Evolutionary conservation across 1,139 yeast species (phyloP).

Genomic region (Yamadazyma oceani): DNA sequence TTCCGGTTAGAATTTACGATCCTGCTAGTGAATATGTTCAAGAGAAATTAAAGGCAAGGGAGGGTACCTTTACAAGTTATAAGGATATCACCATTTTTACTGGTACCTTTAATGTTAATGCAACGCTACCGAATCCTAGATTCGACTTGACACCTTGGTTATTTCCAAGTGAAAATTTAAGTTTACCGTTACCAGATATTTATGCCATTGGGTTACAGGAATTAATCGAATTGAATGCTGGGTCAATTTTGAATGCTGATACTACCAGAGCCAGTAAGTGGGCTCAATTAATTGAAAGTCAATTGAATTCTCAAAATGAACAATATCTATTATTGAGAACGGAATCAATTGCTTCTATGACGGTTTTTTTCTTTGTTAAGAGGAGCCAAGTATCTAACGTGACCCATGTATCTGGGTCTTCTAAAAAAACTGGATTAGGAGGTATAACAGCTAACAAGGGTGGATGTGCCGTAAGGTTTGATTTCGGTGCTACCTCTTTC

Average conservation of each 20-base stretch:
- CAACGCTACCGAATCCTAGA: conserved; percentile 49
- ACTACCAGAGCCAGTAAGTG: conserved; percentile 61
- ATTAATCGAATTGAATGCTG: conserved; percentile 85
- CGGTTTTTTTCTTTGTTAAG: conserved; percentile 36
- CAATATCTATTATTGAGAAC: conserved; percentile 41
- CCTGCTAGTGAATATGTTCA: conserved; percentile 84
- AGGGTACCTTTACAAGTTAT: conserved; percentile 59
- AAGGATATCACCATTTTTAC: conserved; percentile 65
- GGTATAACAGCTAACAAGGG: conserved; percentile 94
- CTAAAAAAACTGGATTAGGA: conserved; percentile 86
- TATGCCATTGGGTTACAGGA: conserved; percentile 91
- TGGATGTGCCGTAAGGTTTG: conserved; percentile 82
- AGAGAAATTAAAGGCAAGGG: conserved; percentile 52
- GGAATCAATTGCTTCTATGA: conserved; percentile 47
- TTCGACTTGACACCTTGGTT: conserved; percentile 76
- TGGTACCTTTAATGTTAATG: conserved; percentile 90
- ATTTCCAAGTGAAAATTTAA: conserved; percentile 64
- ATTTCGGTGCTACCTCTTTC: conserved; percentile 73
- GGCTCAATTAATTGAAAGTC: conserved; percentile 57
- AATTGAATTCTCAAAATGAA: conserved; percentile 47
- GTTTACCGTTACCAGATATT: conserved; percentile 56
- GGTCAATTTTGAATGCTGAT: conserved; percentile 74
- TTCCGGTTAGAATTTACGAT: conserved; percentile 74
- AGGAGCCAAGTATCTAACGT: conserved; percentile 58
- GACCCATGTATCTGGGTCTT: conserved; percentile 74